Evolutionary conservation across 129 eudicot genomes (phyloP), one percentile per base, ranked within the genome.

Genomic region (Ambrosia trifida): DNA sequence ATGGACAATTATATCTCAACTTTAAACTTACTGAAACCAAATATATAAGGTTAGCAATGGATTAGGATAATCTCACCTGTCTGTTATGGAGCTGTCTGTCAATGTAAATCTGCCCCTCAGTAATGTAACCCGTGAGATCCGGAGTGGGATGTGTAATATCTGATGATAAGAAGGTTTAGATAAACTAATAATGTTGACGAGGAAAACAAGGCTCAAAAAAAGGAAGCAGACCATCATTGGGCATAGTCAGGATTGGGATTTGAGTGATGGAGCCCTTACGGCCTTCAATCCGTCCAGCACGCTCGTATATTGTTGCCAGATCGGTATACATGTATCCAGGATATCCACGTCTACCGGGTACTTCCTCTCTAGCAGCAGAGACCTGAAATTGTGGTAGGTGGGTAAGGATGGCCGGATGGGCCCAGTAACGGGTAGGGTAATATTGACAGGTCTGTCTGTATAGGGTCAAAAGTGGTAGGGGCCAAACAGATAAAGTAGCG

Each of bases 141-240:
- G 98, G 98, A 19, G 98, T 94, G 68, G 98, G 98, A 82, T 94
- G 98, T 20, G 98, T 94, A 66, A 94, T 94, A 90, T 94, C 99
- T 94, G 87, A 51, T 68, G 49, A 70, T 68, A 18, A 56, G 4
- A 75, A 44, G 69, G 13, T 61, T 75, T 17, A 24, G 12, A 33
- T 17, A 11, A 52, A 33, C 36, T 69, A 24, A 65, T 40, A n/a
- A 28, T 3, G 14, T 0, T 9, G 63, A 50, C 17, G 31, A 73
- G 11, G 7, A 16, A 46, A 56, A 17, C 2, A 31, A 31, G 2
- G 18, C 18, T 2, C 13, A 28, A 49, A 38, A 20, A 38, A 63
- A 52, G 28, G 36, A 51, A 2, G 38, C 7, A 5, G 41, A 94
- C 98, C 98, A 82, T 94, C 99, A 78, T 89, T 94, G 6, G 99